Conservation (phyloP, 768 basidiomycete species). For the Auriscalpium vulgare region DNA sequence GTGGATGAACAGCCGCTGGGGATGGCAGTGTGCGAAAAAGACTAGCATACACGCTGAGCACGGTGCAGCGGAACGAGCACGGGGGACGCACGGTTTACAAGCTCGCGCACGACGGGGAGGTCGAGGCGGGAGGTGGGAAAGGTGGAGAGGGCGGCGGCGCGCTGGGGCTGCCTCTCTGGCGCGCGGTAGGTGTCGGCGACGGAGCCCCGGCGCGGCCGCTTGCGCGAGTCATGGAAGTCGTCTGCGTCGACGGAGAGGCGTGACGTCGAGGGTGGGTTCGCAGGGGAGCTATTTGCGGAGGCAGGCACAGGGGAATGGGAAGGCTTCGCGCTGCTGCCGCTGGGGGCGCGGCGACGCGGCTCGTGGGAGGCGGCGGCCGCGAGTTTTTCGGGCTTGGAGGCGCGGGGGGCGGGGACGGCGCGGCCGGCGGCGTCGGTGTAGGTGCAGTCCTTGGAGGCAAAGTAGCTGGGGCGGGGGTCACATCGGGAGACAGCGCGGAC, state of each 20-base stretch:
- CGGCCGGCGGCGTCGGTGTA: constrained; percentile 77
- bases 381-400: constrained; percentile 13
- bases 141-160: not conserved
- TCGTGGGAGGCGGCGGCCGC: constrained; percentile 1
- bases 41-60: constrained; percentile 32
- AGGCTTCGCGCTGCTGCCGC: not conserved
- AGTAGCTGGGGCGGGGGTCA: constrained; percentile 43
- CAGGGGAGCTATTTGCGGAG: constrained; percentile 2
- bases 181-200: not conserved
- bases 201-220: not conserved
- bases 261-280: constrained; percentile 1
- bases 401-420: constrained; percentile 60
- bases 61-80: not conserved
- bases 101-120: constrained; percentile 14
- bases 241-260: not conserved
- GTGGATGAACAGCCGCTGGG: constrained; percentile 68
- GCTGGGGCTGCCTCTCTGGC: not conserved
- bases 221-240: not conserved
- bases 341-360: constrained; percentile 7
- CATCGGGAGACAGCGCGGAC: constrained; percentile 6
- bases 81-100: constrained; percentile 10
- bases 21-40: constrained; percentile 78
- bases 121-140: constrained; percentile 10
- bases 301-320: constrained; percentile 1
- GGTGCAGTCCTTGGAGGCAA: constrained; percentile 72